Evolutionary conservation across 2,329 filamentous ascomycete species (phyloP).

Genomic region (Aspergillus sp.): DNA sequence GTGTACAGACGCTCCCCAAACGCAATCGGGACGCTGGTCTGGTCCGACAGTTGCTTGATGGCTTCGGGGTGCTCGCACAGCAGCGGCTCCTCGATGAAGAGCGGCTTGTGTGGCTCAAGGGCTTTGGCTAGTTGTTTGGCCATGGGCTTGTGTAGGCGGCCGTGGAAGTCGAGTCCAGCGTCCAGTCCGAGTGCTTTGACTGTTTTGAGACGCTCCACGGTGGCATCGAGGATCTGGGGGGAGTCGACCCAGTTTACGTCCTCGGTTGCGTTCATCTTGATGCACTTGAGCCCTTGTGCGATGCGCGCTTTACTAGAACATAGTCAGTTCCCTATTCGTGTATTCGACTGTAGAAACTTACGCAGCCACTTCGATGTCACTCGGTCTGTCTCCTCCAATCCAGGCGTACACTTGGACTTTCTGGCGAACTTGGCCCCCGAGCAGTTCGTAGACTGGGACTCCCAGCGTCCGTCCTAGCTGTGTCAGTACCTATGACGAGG

Average conservation of each 20-base stretch:
- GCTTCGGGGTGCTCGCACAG: slow-evolving; percentile 68
- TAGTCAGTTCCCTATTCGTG: no score
- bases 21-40: slow-evolving; percentile 65
- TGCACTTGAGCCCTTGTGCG: slow-evolving; percentile 54
- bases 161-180: slow-evolving; percentile 75
- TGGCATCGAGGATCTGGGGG: slow-evolving; percentile 61
- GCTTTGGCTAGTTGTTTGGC: slow-evolving; percentile 70
- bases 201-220: slow-evolving; percentile 65
- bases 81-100: slow-evolving; percentile 75
- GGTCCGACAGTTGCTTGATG: slow-evolving; percentile 60
- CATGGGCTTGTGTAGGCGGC: slow-evolving; percentile 74
- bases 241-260: slow-evolving; percentile 70
- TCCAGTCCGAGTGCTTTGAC: slow-evolving; percentile 72
- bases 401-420: slow-evolving; percentile 73
- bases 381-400: slow-evolving; percentile 73
- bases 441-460: slow-evolving; percentile 70
- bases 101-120: slow-evolving; percentile 65
- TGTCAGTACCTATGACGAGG: no score
- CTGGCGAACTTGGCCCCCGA: slow-evolving; percentile 70
- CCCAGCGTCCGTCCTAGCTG: slow-evolving; percentile 44
- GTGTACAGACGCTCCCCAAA: slow-evolving; percentile 71
- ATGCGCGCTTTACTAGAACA: slow-evolving; percentile 31
- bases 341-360: slow-evolving; percentile 28
- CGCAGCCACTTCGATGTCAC: slow-evolving; percentile 61
- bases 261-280: slow-evolving; percentile 78